Percentiles rank a stretch among this genome's conserved stretches.
These are phyloP conservation scores for Pestalotiopsis sp. DNA, from an alignment of 2,329 filamentous ascomycete species.

Conservation along the genomic window DNA sequence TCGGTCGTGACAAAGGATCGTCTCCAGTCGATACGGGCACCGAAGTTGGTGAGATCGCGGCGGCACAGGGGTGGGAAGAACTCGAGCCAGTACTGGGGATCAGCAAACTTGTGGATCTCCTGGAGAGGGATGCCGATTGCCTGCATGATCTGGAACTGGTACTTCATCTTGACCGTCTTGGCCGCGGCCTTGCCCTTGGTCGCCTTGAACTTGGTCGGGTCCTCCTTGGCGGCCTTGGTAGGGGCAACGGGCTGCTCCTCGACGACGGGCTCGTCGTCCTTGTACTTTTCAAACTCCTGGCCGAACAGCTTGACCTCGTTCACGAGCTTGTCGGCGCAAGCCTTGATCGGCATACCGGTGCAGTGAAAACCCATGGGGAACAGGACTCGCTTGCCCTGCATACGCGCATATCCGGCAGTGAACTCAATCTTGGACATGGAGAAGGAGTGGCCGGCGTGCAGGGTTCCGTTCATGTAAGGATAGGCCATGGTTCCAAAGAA, in stretches of 20 bases:
- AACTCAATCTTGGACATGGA: conserved; percentile 94
- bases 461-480: conserved; percentile 72
- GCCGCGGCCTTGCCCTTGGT: conserved; percentile 92
- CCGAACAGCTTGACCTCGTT: conserved; percentile 91
- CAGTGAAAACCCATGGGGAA: conserved; percentile 96
- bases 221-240: conserved; percentile 62
- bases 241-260: conserved; percentile 56
- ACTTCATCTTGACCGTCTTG: conserved; percentile 92
- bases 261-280: conserved; percentile 56
- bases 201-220: conserved; percentile 87
- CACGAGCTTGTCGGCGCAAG: conserved; percentile 91
- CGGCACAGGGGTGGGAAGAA: conserved; percentile 86
- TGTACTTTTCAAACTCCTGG: conserved; percentile 79
- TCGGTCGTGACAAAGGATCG: conserved; percentile 93
- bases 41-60: conserved; percentile 80
- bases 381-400: conserved; percentile 85
- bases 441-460: conserved; percentile 92
- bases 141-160: conserved; percentile 94
- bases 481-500: conserved; percentile 73
- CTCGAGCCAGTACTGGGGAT: conserved; percentile 89
- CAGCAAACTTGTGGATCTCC: conserved; percentile 92
- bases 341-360: conserved; percentile 98
- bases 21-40: conserved; percentile 90
- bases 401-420: conserved; percentile 80
- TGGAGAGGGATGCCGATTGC: conserved; percentile 84